Conservation (phyloP, 805 yeast genomes). For the Lachancea nothofagi region DNA sequence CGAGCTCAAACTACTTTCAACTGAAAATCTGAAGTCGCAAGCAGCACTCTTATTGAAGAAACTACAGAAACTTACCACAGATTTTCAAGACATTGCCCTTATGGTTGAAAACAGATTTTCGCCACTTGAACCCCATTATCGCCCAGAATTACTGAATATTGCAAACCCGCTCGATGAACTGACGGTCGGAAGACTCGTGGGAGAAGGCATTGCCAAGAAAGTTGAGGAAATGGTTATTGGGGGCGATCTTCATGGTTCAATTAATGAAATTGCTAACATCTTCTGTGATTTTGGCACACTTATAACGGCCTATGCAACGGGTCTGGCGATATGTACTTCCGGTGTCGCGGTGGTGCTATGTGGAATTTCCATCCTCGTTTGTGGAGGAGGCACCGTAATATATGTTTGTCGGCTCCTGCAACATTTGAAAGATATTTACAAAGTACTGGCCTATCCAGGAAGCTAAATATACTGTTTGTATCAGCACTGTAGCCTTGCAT, state of each 20-base stretch:
- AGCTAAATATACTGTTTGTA: not conserved
- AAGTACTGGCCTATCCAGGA: not conserved
- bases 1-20: not conserved
- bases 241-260: conserved; percentile 7
- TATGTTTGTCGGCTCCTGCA: conserved; percentile 6
- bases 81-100: not conserved
- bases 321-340: conserved; percentile 5
- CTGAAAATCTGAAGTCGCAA: not conserved
- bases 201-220: conserved; percentile 5
- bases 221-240: conserved; percentile 3
- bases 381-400: conserved; percentile 9
- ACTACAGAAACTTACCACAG: not conserved
- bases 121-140: not conserved
- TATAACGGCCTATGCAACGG: conserved; percentile 8
- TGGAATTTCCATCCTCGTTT: conserved; percentile 6
- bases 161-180: conserved; percentile 4
- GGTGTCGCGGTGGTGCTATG: conserved; percentile 2
- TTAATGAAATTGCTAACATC: conserved; percentile 5
- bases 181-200: conserved; percentile 5
- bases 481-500: too few relatives aligned
- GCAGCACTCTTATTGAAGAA: not conserved
- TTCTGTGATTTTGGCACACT: conserved; percentile 7
- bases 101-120: not conserved
- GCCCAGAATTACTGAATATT: not conserved
- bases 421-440: conserved; percentile 1